A percentile compares a stretch with the other conserved stretches of the same genome.
Conservation (phyloP, 495 filamentous ascomycete species). For the Tuber calosporum region DNA sequence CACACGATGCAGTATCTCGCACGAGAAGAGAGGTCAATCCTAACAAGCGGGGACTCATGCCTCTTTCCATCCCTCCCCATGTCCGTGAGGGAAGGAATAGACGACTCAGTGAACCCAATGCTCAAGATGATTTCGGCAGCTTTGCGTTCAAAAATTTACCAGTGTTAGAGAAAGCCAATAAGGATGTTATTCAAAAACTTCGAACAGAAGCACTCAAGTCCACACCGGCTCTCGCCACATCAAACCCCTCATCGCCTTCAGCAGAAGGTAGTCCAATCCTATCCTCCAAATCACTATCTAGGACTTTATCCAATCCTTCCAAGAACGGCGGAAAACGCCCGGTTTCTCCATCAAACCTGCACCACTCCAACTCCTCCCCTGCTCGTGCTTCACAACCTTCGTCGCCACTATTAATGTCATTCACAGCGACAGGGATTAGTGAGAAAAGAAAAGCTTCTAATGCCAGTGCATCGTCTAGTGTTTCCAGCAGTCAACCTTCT, state of each 20-base stretch:
- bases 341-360: constrained; percentile 74
- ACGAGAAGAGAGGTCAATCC: constrained; percentile 78
- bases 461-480: constrained; percentile 67
- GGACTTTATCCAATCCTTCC: constrained; percentile 62
- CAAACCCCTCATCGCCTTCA: constrained; percentile 54
- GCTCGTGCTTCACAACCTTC: constrained; percentile 85
- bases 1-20: constrained; percentile 88
- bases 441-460: constrained; percentile 55
- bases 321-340: constrained; percentile 66
- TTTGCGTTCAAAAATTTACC: constrained; percentile 97
- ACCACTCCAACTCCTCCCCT: constrained; percentile 70
- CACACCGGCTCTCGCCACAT: constrained; percentile 45
- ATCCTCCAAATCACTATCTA: constrained; percentile 67
- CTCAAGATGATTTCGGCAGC: constrained; percentile 85
- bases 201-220: constrained; percentile 68
- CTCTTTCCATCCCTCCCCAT: constrained; percentile 90
- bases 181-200: constrained; percentile 94
- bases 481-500: constrained; percentile 43
- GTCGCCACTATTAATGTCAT: constrained; percentile 85
- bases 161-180: constrained; percentile 95
- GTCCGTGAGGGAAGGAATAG: constrained; percentile 83
- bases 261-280: constrained; percentile 81
- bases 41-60: constrained; percentile 82
- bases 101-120: constrained; percentile 81
- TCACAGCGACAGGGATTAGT: constrained; percentile 52